These are phyloP conservation scores for Hemileccinum impolitum DNA, from an alignment of 768 basidiomycete species.

Conservation along the genomic window DNA sequence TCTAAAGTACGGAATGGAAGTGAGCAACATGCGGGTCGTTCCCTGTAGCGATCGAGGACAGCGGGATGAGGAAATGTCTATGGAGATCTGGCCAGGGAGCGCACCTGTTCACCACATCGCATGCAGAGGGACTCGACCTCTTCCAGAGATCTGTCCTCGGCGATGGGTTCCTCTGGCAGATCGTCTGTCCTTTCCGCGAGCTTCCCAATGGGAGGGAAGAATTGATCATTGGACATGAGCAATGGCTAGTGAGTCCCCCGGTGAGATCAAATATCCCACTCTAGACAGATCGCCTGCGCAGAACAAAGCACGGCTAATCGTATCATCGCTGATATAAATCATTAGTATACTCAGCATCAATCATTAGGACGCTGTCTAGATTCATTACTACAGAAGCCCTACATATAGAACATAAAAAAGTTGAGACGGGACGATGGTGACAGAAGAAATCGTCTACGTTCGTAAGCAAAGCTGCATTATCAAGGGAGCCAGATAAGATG, in stretches of 20 bases:
- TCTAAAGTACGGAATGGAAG: conserved; percentile 91
- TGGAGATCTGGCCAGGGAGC: conserved; percentile 16
- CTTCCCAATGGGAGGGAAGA: conserved; percentile 60
- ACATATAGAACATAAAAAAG: conserved; percentile 2
- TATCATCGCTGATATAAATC: no score
- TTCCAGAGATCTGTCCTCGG: conserved; percentile 53
- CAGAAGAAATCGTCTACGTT: not conserved
- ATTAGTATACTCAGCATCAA: no score
- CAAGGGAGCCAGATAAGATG: not conserved
- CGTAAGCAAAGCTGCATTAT: not conserved
- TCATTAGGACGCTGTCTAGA: conserved; percentile 14
- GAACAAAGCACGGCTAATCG: no score
- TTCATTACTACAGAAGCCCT: conserved; percentile 21
- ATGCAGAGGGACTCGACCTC: conserved; percentile 93
- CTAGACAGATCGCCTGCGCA: no score
- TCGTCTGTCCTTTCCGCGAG: conserved; percentile 49
- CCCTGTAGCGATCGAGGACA: conserved; percentile 55
- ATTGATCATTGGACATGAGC: conserved; percentile 27
- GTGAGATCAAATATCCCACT: conserved; percentile 2
- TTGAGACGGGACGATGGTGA: not conserved
- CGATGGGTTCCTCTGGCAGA: conserved; percentile 25
- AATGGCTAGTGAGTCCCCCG: not conserved
- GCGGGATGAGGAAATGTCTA: not conserved
- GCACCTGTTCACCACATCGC: conserved; percentile 87
- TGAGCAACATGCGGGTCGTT: conserved; percentile 81